Conservation (phyloP, 1,139 yeast genomes). For the Spencermartinsiella ligniputridi region DNA sequence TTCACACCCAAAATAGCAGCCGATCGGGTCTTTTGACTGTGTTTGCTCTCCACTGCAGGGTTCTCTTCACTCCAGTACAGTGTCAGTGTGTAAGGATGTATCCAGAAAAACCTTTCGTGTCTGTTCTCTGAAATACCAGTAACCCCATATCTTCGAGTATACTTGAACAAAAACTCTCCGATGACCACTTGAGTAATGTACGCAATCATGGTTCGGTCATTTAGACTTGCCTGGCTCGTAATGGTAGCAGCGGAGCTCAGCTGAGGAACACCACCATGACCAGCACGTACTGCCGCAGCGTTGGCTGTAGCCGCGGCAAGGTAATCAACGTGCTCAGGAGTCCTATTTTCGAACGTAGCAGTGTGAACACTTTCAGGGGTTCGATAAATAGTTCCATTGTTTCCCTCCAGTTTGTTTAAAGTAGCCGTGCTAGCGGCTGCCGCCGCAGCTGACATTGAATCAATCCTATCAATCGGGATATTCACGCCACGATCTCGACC, state of each 20-base stretch:
- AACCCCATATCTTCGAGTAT: constrained; percentile 75
- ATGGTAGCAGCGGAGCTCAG: constrained; percentile 42
- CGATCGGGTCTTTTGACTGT: constrained; percentile 61
- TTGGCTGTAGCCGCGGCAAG: not conserved
- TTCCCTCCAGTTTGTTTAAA: not conserved
- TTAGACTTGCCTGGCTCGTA: constrained; percentile 65
- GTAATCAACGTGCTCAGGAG: not conserved
- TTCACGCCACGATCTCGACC: not conserved
- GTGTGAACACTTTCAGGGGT: not conserved
- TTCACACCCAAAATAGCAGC: constrained; percentile 78
- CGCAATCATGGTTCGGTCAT: constrained; percentile 73
- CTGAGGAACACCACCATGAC: constrained; percentile 12
- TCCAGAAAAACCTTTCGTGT: constrained; percentile 94
- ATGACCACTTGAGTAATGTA: constrained; percentile 89
- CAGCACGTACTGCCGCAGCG: constrained; percentile 2
- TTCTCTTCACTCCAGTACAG: constrained; percentile 84
- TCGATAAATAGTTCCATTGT: not conserved
- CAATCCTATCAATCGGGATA: not conserved
- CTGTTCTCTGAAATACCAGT: constrained; percentile 73
- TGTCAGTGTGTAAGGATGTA: constrained; percentile 89
- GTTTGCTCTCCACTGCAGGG: constrained; percentile 59
- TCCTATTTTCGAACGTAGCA: not conserved
- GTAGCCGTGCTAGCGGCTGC: not conserved
- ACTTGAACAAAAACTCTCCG: constrained; percentile 87
- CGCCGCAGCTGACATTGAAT: not conserved